These are phyloP conservation scores for Epichloe coenophiala DNA, from an alignment of 2,329 filamentous ascomycete genomes.

Conservation along the genomic window DNA sequence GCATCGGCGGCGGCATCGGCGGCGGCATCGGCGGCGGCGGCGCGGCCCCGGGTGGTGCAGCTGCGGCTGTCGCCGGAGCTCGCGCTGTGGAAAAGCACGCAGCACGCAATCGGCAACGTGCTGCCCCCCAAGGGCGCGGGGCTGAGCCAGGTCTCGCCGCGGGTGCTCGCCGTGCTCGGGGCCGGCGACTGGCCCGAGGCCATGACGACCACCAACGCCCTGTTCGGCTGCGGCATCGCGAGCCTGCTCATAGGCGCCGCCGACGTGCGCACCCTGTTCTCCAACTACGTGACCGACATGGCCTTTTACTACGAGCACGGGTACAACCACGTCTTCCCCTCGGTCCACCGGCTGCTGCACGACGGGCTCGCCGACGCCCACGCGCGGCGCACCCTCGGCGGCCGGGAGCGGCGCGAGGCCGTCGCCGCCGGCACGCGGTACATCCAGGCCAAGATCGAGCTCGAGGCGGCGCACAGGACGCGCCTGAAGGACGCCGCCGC, in stretches of 20 bases:
- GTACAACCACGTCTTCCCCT: constrained; percentile 11
- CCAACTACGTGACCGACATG: constrained; percentile 13
- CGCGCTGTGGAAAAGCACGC: constrained; percentile 9
- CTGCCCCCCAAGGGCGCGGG: constrained; percentile 10
- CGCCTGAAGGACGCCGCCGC: constrained; percentile 2
- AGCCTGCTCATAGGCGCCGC: constrained; percentile 9
- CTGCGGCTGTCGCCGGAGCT: constrained; percentile 9
- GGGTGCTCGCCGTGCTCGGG: constrained; percentile 5
- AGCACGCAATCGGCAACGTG: constrained; percentile 8
- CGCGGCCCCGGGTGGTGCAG: constrained; percentile 6
- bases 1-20: too few relatives aligned
- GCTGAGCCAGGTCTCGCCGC: constrained; percentile 5
- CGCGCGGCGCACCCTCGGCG: constrained; percentile 7
- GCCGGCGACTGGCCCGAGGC: constrained; percentile 7
- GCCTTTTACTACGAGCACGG: constrained; percentile 13
- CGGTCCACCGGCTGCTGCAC: constrained; percentile 7
- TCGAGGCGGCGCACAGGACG: constrained; percentile 4
- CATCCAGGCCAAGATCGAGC: constrained; percentile 9
- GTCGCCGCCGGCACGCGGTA: constrained; percentile 8
- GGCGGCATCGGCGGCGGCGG: neutral
- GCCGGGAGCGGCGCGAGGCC: constrained; percentile 8
- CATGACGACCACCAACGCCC: constrained; percentile 9
- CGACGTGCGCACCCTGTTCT: constrained; percentile 10
- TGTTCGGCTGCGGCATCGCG: constrained; percentile 10
- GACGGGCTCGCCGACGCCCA: constrained; percentile 7